Percentiles rank a stretch among this genome's conserved stretches.
Conservation (phyloP, 2,329 filamentous ascomycete genomes). For the Neonectria coccinea region DNA sequence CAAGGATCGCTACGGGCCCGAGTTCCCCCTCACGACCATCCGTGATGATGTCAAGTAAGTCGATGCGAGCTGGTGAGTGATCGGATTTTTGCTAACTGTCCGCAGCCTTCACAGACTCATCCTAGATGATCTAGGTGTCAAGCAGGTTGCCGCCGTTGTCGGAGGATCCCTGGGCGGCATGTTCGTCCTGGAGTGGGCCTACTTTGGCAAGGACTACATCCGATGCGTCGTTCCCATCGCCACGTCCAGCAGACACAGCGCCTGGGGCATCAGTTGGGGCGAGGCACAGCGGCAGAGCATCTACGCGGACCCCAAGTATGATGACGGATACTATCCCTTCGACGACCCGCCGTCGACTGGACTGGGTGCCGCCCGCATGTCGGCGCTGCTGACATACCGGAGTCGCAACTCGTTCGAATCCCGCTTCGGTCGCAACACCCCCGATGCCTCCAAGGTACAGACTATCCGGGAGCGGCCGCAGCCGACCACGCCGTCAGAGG, state of each 20-base stretch:
- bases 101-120: slow-evolving; percentile 80
- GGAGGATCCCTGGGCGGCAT: slow-evolving; percentile 90
- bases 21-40: slow-evolving; percentile 95
- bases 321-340: slow-evolving; percentile 94
- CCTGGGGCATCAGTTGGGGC: slow-evolving; percentile 92
- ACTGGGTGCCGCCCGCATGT: slow-evolving; percentile 95
- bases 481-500: slow-evolving; percentile 72
- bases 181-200: slow-evolving; percentile 93
- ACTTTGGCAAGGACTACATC: slow-evolving; percentile 88
- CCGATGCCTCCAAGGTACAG: slow-evolving; percentile 84
- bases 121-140: slow-evolving; percentile 83
- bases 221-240: slow-evolving; percentile 85
- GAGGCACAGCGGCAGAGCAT: slow-evolving; percentile 93
- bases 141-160: slow-evolving; percentile 81
- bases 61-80: neutral
- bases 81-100: slow-evolving; percentile 31
- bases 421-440: slow-evolving; percentile 92
- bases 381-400: slow-evolving; percentile 92
- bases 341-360: slow-evolving; percentile 88
- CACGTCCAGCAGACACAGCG: slow-evolving; percentile 85
- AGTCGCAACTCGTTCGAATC: slow-evolving; percentile 97
- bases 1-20: slow-evolving; percentile 87
- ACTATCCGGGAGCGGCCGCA: slow-evolving; percentile 79
- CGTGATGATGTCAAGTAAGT: slow-evolving; percentile 90
- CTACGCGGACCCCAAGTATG: slow-evolving; percentile 98